Conservation (phyloP, 139 green algal genomes). For the Choricystis sp. region DNA sequence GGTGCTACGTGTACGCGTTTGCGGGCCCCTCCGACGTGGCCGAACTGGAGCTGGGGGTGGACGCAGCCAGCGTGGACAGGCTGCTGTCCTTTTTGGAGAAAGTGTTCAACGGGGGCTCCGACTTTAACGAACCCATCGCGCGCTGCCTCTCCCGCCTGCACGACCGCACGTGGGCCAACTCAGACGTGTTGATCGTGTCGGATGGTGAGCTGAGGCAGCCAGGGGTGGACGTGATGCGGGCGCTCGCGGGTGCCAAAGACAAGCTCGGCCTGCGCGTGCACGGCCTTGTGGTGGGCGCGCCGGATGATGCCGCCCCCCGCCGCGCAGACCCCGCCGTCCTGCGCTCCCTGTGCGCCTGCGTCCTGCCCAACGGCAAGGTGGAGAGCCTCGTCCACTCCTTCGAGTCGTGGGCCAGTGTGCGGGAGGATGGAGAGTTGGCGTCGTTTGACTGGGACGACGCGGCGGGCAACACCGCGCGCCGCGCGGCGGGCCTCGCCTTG, state of each 20-base stretch:
- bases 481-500: conserved; percentile 40
- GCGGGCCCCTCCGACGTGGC: conserved; percentile 45
- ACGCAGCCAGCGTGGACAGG: conserved; percentile 51
- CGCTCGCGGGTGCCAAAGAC: conserved; percentile 61
- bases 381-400: conserved; percentile 50
- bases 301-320: conserved; percentile 65
- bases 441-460: conserved; percentile 36
- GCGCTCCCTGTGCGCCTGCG: conserved; percentile 48
- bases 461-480: conserved; percentile 37
- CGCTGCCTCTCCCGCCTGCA: conserved; percentile 53
- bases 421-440: conserved; percentile 25
- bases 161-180: conserved; percentile 69
- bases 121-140: conserved; percentile 72
- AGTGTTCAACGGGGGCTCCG: conserved; percentile 67
- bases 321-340: conserved; percentile 66
- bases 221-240: conserved; percentile 60
- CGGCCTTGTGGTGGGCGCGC: conserved; percentile 54
- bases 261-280: conserved; percentile 65
- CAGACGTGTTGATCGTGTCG: conserved; percentile 63
- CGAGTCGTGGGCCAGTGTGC: conserved; percentile 46
- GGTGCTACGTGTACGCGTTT: conserved; percentile 80
- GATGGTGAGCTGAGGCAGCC: conserved; percentile 74
- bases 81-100: conserved; percentile 72
- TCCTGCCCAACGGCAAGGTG: conserved; percentile 50
- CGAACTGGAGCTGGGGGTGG: conserved; percentile 63